Conservation (phyloP, 176 grass and related monocot species). For the Tillandsia leiboldiana region DNA sequence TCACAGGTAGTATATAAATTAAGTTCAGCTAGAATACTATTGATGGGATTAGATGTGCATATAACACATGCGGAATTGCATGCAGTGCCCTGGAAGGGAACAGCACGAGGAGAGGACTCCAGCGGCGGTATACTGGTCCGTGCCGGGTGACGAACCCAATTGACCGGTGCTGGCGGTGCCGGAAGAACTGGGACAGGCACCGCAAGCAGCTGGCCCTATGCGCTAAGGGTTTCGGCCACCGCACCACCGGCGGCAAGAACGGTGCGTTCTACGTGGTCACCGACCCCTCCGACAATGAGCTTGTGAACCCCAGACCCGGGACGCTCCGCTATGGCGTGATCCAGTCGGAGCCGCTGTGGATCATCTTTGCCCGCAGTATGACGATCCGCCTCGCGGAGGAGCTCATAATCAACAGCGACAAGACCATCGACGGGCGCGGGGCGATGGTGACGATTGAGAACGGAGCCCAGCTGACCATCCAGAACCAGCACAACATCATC, state of each 20-base stretch:
- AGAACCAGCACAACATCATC: constrained; percentile 51
- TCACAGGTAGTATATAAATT: constrained; percentile 12
- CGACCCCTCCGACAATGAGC: constrained; percentile 35
- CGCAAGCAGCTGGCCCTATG: constrained; percentile 47
- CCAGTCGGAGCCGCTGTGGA: constrained; percentile 51
- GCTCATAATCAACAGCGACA: constrained; percentile 55
- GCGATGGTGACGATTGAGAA: constrained; percentile 56
- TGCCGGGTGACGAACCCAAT: constrained; percentile 70
- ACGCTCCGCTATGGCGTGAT: constrained; percentile 48
- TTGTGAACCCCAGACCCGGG: constrained; percentile 19
- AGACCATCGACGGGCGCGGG: constrained; percentile 66
- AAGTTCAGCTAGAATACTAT: neutral
- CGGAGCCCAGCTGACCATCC: constrained; percentile 49
- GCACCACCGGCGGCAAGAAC: constrained; percentile 18
- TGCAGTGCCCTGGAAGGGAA: constrained; percentile 8
- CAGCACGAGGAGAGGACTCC: constrained; percentile 19
- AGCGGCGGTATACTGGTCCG: neutral
- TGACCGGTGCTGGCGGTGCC: constrained; percentile 71
- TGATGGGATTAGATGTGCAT: neutral
- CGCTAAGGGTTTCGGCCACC: constrained; percentile 36
- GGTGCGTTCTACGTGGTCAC: constrained; percentile 43
- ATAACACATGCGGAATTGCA: neutral
- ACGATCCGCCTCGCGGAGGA: constrained; percentile 35
- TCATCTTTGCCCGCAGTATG: constrained; percentile 59
- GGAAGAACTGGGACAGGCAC: constrained; percentile 30